Evolutionary conservation across 1,139 yeast genomes (phyloP).

Genomic region (Geotrichum macrosporum): DNA sequence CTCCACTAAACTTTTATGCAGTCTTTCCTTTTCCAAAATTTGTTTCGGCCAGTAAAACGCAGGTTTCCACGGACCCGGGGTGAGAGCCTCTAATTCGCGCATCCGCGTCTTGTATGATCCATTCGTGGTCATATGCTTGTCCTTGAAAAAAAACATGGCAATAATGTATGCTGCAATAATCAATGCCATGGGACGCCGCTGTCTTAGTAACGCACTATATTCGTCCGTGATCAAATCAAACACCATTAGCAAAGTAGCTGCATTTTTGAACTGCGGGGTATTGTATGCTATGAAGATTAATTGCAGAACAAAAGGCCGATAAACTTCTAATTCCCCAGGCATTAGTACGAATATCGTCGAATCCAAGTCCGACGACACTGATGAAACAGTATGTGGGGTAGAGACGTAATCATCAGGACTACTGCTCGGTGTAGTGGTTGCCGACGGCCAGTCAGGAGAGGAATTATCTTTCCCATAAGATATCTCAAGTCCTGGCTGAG

Average conservation of each 20-base stretch:
- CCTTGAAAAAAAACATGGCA: slow-evolving; percentile 4
- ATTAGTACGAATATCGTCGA: background rate
- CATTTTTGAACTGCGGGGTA: background rate
- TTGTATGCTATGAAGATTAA: slow-evolving; percentile 4
- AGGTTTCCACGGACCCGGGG: slow-evolving; percentile 8
- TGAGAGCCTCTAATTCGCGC: slow-evolving; percentile 5
- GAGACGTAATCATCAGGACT: slow-evolving; percentile 3
- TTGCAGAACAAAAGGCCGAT: slow-evolving; percentile 8
- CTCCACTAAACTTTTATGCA: slow-evolving; percentile 9
- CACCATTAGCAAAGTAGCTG: slow-evolving; percentile 1
- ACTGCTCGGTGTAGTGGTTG: background rate
- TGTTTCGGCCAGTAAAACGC: slow-evolving; percentile 17
- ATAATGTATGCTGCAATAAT: slow-evolving; percentile 9
- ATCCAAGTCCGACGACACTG: background rate
- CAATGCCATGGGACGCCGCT: slow-evolving; percentile 14
- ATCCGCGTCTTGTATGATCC: slow-evolving; percentile 4
- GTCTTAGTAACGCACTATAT: slow-evolving; percentile 2
- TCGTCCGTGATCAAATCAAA: slow-evolving; percentile 9
- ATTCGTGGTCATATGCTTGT: background rate
- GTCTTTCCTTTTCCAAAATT: slow-evolving; percentile 6
- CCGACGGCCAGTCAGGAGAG: no score
- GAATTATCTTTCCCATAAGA: no score
- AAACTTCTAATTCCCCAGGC: slow-evolving; percentile 11
- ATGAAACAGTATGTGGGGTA: background rate
- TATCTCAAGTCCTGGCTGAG: no score